Percentiles rank a stretch among this genome's conserved stretches.
Evolutionary conservation across 805 yeast genomes (phyloP).

Genomic region (Metschnikowia reukaufii): DNA sequence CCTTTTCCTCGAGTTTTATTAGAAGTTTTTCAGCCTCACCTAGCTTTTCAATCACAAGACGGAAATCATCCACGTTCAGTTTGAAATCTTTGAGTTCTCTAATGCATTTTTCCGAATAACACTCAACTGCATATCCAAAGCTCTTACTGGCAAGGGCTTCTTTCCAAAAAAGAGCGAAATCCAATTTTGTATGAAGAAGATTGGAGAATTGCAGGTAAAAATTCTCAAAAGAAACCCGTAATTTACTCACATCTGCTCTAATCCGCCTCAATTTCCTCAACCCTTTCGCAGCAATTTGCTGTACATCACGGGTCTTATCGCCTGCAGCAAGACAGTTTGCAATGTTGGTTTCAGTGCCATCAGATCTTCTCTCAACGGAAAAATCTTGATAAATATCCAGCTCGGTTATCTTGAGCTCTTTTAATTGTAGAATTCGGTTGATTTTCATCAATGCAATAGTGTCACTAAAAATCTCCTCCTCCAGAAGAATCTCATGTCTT

Average conservation of each 20-base stretch:
- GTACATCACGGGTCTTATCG: background rate
- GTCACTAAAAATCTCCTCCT: slow-evolving; percentile 10
- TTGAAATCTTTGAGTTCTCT: slow-evolving; percentile 4
- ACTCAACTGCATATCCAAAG: slow-evolving; percentile 12
- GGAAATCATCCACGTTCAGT: background rate
- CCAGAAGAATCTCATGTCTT: slow-evolving; percentile 6
- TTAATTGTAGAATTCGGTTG: slow-evolving; percentile 12
- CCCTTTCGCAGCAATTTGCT: background rate
- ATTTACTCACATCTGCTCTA: background rate
- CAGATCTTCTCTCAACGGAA: background rate
- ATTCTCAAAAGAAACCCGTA: background rate
- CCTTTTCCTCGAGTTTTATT: background rate
- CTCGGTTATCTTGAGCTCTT: slow-evolving; percentile 6
- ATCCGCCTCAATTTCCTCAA: background rate
- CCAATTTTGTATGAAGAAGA: background rate
- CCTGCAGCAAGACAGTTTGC: slow-evolving; percentile 1
- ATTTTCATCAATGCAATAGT: slow-evolving; percentile 14
- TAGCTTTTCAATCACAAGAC: background rate
- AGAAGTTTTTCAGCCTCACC: slow-evolving; percentile 2
- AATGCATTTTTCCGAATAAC: slow-evolving; percentile 11
- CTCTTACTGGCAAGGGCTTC: slow-evolving; percentile 4
- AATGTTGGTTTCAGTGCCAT: background rate
- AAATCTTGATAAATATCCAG: slow-evolving; percentile 8
- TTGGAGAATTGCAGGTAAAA: background rate
- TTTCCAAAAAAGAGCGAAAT: slow-evolving; percentile 6